These are phyloP conservation scores for Trametes sanguinea DNA, from an alignment of 768 basidiomycete genomes.

Conservation along the genomic window DNA sequence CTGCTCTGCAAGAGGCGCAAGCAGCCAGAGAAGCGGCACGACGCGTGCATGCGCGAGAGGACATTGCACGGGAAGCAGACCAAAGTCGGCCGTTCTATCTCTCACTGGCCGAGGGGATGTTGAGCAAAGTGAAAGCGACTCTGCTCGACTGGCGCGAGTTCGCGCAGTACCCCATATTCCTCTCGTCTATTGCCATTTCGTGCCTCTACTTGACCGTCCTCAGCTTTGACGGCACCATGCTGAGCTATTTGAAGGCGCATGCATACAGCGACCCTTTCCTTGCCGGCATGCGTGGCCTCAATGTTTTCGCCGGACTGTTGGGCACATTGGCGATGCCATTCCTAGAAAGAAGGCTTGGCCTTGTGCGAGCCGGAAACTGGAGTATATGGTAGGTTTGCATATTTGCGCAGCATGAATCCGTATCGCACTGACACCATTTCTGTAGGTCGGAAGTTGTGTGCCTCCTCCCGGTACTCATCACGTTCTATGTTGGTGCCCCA, in stretches of 20 bases:
- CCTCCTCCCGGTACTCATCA: slow-evolving; percentile 46
- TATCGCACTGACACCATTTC: neutral
- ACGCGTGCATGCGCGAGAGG: neutral
- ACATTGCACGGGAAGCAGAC: neutral
- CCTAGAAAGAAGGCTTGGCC: slow-evolving; percentile 44
- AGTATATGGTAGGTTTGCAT: slow-evolving; percentile 43
- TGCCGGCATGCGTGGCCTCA: slow-evolving; percentile 49
- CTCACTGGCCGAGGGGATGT: neutral
- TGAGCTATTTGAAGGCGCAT: slow-evolving; percentile 49
- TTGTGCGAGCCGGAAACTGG: slow-evolving; percentile 52
- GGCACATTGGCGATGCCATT: slow-evolving; percentile 49
- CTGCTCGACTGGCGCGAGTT: slow-evolving; percentile 43
- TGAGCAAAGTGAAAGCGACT: neutral
- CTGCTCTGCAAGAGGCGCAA: slow-evolving; percentile 34
- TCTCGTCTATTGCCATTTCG: slow-evolving; percentile 44
- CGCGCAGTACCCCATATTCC: slow-evolving; percentile 40
- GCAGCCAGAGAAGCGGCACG: slow-evolving; percentile 19
- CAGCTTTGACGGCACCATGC: slow-evolving; percentile 55
- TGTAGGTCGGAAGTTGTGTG: slow-evolving; percentile 42
- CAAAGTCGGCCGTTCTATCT: neutral
- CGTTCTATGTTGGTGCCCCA: slow-evolving; percentile 39
- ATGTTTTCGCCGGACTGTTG: slow-evolving; percentile 46
- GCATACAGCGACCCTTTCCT: slow-evolving; percentile 49
- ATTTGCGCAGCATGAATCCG: neutral
- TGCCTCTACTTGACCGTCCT: slow-evolving; percentile 47